Evolutionary conservation across 2,329 filamentous ascomycete species (phyloP).

Genomic region (Epichloe scottii): DNA sequence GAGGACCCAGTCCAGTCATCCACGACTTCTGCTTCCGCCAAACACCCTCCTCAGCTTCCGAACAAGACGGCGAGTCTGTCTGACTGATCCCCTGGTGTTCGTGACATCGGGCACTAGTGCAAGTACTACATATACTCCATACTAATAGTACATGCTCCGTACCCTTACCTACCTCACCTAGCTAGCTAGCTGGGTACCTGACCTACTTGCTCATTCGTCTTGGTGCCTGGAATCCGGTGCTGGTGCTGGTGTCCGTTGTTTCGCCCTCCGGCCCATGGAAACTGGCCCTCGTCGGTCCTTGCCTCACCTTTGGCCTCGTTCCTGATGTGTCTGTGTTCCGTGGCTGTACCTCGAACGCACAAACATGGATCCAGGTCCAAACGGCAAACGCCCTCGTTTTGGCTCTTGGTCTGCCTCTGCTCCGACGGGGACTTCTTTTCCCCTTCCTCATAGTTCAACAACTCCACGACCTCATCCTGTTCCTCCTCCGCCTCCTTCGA

Average conservation of each 20-base stretch:
- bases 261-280: constrained; percentile 14
- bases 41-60: background rate
- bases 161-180: background rate
- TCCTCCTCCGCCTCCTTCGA: constrained; percentile 13
- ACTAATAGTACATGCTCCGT: no score
- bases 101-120: background rate
- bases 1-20: background rate
- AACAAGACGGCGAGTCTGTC: background rate
- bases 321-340: constrained; percentile 23
- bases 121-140: background rate
- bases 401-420: constrained; percentile 35
- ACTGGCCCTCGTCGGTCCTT: constrained; percentile 24
- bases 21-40: background rate
- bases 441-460: constrained; percentile 29
- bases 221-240: no score
- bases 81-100: background rate
- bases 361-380: constrained; percentile 48
- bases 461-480: constrained; percentile 8
- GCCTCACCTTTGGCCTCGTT: constrained; percentile 21
- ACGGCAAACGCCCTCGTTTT: constrained; percentile 47
- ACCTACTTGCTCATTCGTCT: background rate
- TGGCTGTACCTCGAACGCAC: constrained; percentile 24
- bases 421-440: constrained; percentile 35
- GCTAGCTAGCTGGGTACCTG: background rate
- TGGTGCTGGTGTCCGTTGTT: constrained; percentile 9